Conservation (phyloP, 345 rosid species). For the Eucalyptus pumila region DNA sequence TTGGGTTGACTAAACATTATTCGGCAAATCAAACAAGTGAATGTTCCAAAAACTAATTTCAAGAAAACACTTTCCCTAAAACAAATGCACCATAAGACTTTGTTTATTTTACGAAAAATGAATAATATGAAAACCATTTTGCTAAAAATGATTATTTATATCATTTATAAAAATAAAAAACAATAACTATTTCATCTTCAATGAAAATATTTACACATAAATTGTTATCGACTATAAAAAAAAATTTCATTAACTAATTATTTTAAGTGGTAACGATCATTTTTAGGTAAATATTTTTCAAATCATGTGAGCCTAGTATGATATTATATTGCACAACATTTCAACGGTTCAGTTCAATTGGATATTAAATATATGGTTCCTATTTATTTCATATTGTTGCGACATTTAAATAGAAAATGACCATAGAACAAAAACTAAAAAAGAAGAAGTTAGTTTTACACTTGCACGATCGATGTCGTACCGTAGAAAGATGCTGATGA, state of each 20-base stretch:
- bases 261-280: accelerated
- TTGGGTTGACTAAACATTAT: not conserved
- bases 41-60: not conserved
- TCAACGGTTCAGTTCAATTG: not conserved
- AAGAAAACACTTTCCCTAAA: not conserved
- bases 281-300: too few relatives aligned
- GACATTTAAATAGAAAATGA: not conserved
- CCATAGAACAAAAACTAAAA: not conserved
- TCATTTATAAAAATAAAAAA: too few relatives aligned
- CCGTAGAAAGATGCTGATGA: not conserved
- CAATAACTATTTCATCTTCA: accelerated
- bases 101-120: too few relatives aligned
- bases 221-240: too few relatives aligned
- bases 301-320: not conserved
- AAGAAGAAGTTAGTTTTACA: not conserved
- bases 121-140: too few relatives aligned
- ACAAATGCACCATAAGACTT: not conserved
- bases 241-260: too few relatives aligned
- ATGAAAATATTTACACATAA: too few relatives aligned
- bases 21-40: not conserved
- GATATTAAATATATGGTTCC: not conserved
- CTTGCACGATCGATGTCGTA: not conserved
- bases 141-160: not conserved
- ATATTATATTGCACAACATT: not conserved
- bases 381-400: not conserved